Evolutionary conservation across 1,139 yeast species (phyloP).

Genomic region (Zygosaccharomyces pseudobailii): DNA sequence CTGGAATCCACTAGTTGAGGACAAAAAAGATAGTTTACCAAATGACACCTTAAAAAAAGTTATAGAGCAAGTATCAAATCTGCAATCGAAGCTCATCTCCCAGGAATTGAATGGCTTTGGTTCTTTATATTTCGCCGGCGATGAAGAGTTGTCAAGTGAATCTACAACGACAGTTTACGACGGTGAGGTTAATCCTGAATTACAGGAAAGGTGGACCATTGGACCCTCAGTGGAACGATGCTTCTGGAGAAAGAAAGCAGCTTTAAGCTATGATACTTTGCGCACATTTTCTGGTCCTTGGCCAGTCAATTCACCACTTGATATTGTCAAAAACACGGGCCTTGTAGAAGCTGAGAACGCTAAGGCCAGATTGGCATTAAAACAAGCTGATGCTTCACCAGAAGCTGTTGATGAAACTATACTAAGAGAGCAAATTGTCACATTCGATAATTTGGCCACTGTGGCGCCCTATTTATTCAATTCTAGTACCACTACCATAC

Average conservation of each 20-base stretch:
- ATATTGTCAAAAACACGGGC: constrained; percentile 60
- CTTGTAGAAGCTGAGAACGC: constrained; percentile 62
- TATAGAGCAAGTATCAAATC: constrained; percentile 56
- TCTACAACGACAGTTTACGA: constrained; percentile 52
- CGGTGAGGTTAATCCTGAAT: constrained; percentile 52
- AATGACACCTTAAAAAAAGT: constrained; percentile 49
- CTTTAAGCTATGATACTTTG: constrained; percentile 42
- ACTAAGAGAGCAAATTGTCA: constrained; percentile 47
- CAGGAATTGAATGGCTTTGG: constrained; percentile 69
- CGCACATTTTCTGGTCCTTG: constrained; percentile 64
- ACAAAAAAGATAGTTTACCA: constrained; percentile 38
- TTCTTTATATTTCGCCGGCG: constrained; percentile 61
- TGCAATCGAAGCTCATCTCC: constrained; percentile 49
- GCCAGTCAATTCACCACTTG: constrained; percentile 51
- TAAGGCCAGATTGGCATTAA: constrained; percentile 48
- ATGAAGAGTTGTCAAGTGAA: constrained; percentile 33
- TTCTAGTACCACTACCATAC: constrained; percentile 46
- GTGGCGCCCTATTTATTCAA: constrained; percentile 56
- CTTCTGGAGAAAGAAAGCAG: constrained; percentile 63
- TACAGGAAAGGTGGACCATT: constrained; percentile 74
- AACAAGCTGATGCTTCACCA: constrained; percentile 50
- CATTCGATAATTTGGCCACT: constrained; percentile 55
- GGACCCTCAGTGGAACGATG: constrained; percentile 85
- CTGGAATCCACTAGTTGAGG: constrained; percentile 79
- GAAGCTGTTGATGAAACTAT: constrained; percentile 39